Base-by-base conservation (phyloP, 306 rosid species). In the Castanospermum australe region DNA sequence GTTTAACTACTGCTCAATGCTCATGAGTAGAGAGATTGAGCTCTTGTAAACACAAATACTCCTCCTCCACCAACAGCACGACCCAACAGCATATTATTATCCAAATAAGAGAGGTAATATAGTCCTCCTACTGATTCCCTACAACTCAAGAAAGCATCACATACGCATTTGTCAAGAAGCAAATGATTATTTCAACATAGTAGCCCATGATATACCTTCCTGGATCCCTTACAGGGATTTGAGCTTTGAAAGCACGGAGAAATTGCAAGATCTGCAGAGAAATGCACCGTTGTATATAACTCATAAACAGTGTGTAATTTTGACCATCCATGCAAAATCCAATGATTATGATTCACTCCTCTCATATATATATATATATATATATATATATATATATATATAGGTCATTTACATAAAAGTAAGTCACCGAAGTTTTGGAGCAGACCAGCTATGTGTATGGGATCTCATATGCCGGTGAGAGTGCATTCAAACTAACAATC, bases 1-100 rank as follows among this genome's bases (percentile, higher is more conserved):
- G 67, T 25, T 35, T 42, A 48, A 71, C 44, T 32, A 22, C 6
- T 8, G 62, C 61, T 59, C 71, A 78, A 55, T 59, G 67, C 45
- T 70, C 65, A 68, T 74, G 81, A 89, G 41, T 71, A 69, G 28
- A 92, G 93, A 73, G 92, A 81, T 78, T 92, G 99, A 71, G 95
- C 88, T 91, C 82, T 91, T 0, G 92, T 91, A 74, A 95, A 95
- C 62, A 95, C 93, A 82, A 95, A 95, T 1, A 90, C 92, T 32
- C 99, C 99, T 39, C 97, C 99, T 2, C 98, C 96, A 21, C 92
- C 99, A 78, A 92, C 97, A 5, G 99, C 91, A 47, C 98, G 98
- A 12, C 99, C 99, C 95, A 95, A 74, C 77, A 92, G 98, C 97
- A 95, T 79, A 73, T 91, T 91, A 39, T 84, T 82, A 61, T 95